Evolutionary conservation across 768 basidiomycete species (phyloP).

Genomic region (Amanita jacksonii): DNA sequence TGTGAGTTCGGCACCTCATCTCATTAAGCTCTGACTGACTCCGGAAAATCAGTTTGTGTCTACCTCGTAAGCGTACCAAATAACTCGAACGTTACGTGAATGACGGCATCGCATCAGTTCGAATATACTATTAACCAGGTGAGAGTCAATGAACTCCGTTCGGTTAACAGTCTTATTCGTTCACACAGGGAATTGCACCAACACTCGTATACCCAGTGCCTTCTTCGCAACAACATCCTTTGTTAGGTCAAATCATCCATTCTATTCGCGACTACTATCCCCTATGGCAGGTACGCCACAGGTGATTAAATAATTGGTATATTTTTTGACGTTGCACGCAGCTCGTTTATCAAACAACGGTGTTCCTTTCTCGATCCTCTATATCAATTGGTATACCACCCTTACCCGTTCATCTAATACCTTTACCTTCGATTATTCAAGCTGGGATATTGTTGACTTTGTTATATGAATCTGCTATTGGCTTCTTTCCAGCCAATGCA

Average conservation of each 20-base stretch:
- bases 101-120: constrained; percentile 37
- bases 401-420: constrained; percentile 56
- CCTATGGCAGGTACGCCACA: constrained; percentile 66
- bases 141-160: background rate
- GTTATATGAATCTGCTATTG: constrained; percentile 57
- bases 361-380: constrained; percentile 89
- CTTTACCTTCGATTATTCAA: constrained; percentile 73
- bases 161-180: background rate
- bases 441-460: constrained; percentile 52
- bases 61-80: constrained; percentile 31
- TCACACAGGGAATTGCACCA: constrained; percentile 72
- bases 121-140: constrained; percentile 92
- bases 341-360: constrained; percentile 84
- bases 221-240: constrained; percentile 39
- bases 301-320: constrained; percentile 40
- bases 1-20: constrained; percentile 44
- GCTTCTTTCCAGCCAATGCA: constrained; percentile 43
- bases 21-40: constrained; percentile 3
- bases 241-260: constrained; percentile 73
- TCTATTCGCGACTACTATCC: constrained; percentile 90
- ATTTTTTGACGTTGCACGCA: constrained; percentile 31
- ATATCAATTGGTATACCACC: constrained; percentile 80
- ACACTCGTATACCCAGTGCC: constrained; percentile 87
- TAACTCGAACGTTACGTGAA: background rate
- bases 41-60: constrained; percentile 25